phyloP scores from a whole-genome alignment of 768 basidiomycete genomes.

The Tulasnella sp. region DNA sequence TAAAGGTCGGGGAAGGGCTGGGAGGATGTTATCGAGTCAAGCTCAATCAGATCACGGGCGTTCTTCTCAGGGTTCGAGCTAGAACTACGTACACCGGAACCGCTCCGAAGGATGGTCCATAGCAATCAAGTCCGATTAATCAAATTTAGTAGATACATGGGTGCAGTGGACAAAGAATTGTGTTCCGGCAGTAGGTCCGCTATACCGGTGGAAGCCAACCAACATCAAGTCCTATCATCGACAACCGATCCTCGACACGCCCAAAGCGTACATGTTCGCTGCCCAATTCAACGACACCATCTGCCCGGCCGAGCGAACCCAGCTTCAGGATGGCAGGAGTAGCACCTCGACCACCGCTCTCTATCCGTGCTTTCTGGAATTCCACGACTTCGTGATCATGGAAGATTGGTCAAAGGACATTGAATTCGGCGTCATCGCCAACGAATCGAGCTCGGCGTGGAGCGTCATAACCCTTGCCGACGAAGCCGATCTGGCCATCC shows the following conservation, averaged over 20 bases:
- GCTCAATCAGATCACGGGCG: no score
- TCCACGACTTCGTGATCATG: not conserved
- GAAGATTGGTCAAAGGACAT: not conserved
- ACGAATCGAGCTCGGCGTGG: not conserved
- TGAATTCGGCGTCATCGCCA: not conserved
- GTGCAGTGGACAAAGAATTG: not conserved
- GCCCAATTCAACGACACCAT: not conserved
- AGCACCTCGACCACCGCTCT: not conserved
- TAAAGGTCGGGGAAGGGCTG: no score
- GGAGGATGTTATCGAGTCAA: no score
- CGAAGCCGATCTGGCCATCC: not conserved
- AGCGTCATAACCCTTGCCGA: not conserved
- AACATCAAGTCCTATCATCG: conserved; percentile 77
- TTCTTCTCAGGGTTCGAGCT: no score
- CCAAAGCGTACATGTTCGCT: not conserved
- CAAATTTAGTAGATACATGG: not conserved
- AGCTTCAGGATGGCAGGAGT: no score
- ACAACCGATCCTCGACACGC: conserved; percentile 29
- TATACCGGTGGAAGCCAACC: conserved; percentile 59
- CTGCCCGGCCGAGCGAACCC: not conserved
- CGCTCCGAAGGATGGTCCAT: no score
- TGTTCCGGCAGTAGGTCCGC: not conserved
- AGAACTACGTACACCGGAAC: no score
- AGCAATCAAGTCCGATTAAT: no score
- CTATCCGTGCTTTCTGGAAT: not conserved